Evolutionary conservation across 2,329 filamentous ascomycete species (phyloP), one percentile per base, ranked within the genome.

Genomic region (Diaporthe sp.): DNA sequence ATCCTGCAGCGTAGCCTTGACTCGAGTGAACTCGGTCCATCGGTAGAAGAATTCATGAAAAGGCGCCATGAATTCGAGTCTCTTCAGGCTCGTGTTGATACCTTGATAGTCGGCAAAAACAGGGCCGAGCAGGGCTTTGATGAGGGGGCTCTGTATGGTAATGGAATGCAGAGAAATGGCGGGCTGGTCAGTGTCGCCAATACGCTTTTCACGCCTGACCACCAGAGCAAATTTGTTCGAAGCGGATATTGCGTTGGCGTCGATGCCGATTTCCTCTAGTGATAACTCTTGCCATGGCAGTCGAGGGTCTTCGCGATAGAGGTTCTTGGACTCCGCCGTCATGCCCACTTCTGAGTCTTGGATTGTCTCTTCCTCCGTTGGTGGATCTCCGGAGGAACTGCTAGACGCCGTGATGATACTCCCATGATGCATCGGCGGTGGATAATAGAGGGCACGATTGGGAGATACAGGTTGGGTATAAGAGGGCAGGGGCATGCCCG

Each of bases 1-100:
- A 8, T 39, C 8, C 10, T 42, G 6, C 19, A 2, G 17, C 17
- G 15, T n/a, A 6, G 28, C 17, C 4, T 53, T 53, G 46, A 42
- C 44, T 13, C 46, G n/a, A 17, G 13, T 34, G 42, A 69, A 69
- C 10, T 53, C 65, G 8, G 28, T n/a, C 65, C 65, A 69, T 25
- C 65, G 44, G 10, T 69, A 68, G 31, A 69, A 69, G 65, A 69
- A 69, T 17, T 69, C 65, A 25, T 55, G 65, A 6, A 69, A 69
- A 3, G 65, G 65, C 7, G 65, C 46, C 5, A 22, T 37, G 10
- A 69, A 69, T 3, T 34, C 42, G 2, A 72, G 22, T 0, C 10
- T 17, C 6, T 61, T 61, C 22, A 72, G 39, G 6, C 15, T 42
- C 2, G 55, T 46, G 10, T 57, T 72, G 55, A 61, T 28, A 0